Evolutionary conservation across 345 rosid species (phyloP), one percentile per base, ranked within the genome.

Genomic region (Eucalyptus dawsonii): DNA sequence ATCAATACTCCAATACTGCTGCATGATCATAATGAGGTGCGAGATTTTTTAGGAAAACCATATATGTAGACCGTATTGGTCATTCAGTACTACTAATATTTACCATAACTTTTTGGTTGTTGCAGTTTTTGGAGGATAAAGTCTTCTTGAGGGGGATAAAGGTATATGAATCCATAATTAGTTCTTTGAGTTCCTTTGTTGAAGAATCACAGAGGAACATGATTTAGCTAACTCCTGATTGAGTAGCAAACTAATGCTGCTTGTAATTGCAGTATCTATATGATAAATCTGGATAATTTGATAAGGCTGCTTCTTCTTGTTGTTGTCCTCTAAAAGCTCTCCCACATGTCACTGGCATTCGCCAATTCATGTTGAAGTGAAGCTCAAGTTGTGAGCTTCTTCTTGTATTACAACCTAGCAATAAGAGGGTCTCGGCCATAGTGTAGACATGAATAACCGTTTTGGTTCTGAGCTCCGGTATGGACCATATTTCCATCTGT

Each of bases 21-120:
- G 93, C 99, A 97, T 88, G 99, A 97, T 44, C 99, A 97, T 90
- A 94, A 97, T 50, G 99, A 97, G 99, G 99, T 97, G 29, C 15
- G 9, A 76, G 85, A 76, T 76, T 86, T 72, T 86, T 86, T 29
- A 31, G 44, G 45, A 34, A 22, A 53, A 51, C 62, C 27, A 15
- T 65, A 44, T 60, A 27, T 58, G 56, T n/a, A 22, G 65, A 47
- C 67, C n/a, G 81, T 86, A 11, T 27, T 49, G 88, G 53, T 88
- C 87, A 90, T 27, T 67, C 24, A 24, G 15, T 6, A 40, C 29
- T 76, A 21, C 85, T 76, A 45, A 45, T 40, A 40, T 76, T 76
- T 76, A 21, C 85, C 85, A 76, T 76, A 42, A 76, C 47, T 21
- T 37, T 76, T 7, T 56, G 42, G 76, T 65, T 88, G 50, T 87